phyloP scores from a whole-genome alignment of 75 land plant genomes.

The Picea glauca region DNA sequence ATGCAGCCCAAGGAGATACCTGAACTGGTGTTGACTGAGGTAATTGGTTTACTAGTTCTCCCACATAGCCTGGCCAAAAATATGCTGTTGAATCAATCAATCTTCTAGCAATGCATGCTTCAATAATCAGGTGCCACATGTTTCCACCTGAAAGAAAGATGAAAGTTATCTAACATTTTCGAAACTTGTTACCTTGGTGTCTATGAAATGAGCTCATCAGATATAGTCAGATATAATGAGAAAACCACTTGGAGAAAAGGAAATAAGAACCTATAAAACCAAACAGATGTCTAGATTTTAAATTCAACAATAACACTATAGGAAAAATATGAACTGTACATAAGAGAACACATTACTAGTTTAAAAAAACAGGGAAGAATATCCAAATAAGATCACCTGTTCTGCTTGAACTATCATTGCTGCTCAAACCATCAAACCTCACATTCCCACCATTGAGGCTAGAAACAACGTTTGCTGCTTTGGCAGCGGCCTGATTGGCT shows the following conservation, averaged over 20 bases:
- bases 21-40: slow-evolving; percentile 27
- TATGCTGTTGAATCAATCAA: slow-evolving; percentile 81
- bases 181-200: background rate
- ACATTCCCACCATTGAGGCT: slow-evolving; percentile 22
- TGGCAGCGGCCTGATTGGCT: slow-evolving; percentile 65
- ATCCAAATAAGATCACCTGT: slow-evolving; percentile 23
- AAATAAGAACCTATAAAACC: background rate
- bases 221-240: no score
- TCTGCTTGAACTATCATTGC: slow-evolving; percentile 21
- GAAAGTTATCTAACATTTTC: background rate
- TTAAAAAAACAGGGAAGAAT: background rate
- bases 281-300: background rate
- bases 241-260: background rate
- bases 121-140: slow-evolving; percentile 83
- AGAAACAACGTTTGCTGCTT: slow-evolving; percentile 46
- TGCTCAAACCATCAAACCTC: slow-evolving; percentile 13
- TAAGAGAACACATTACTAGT: background rate
- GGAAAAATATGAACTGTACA: background rate
- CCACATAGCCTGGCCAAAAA: slow-evolving; percentile 75
- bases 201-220: background rate
- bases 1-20: slow-evolving; percentile 66
- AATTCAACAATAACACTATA: background rate
- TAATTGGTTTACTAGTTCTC: slow-evolving; percentile 11
- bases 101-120: slow-evolving; percentile 83
- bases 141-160: slow-evolving; percentile 55